phyloP scores from a whole-genome alignment of 1,284 basidiomycete genomes.

The Puccinia coronata region DNA sequence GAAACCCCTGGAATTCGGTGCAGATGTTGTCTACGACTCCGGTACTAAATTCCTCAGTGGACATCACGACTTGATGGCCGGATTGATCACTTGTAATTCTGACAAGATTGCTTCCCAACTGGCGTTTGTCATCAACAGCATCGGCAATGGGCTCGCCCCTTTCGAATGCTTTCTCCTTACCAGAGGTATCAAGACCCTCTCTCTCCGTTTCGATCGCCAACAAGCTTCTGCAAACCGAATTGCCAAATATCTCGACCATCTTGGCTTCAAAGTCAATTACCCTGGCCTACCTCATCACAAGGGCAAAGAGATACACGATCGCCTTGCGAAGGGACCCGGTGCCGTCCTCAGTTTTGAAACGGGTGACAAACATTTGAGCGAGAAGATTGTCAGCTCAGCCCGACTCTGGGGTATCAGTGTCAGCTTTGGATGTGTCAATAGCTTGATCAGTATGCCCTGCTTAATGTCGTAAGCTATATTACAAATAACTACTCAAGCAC shows the following conservation, averaged over 20 bases:
- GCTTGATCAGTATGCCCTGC: conserved; percentile 98
- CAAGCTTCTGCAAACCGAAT: conserved; percentile 80
- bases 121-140: conserved; percentile 89
- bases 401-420: conserved; percentile 97
- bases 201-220: conserved; percentile 93
- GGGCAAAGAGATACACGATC: conserved; percentile 80
- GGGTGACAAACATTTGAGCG: conserved; percentile 83
- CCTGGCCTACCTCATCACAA: conserved; percentile 85
- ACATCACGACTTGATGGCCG: conserved; percentile 99
- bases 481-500: too few species aligned
- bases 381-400: conserved; percentile 87
- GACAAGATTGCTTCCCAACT: conserved; percentile 88
- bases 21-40: conserved; percentile 96
- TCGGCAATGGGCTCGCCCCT: conserved; percentile 93
- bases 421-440: conserved; percentile 97
- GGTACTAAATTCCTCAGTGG: conserved; percentile 97
- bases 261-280: conserved; percentile 93
- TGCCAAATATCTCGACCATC: conserved; percentile 78
- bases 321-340: conserved; percentile 83
- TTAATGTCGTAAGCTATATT: conserved; percentile 89
- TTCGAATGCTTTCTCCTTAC: conserved; percentile 95
- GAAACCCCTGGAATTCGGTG: conserved; percentile 90
- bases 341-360: conserved; percentile 95
- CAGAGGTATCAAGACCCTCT: conserved; percentile 93
- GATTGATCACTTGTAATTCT: conserved; percentile 84